These are phyloP conservation scores for Multifurca ochricompacta DNA, from an alignment of 768 basidiomycete species.

Conservation along the genomic window DNA sequence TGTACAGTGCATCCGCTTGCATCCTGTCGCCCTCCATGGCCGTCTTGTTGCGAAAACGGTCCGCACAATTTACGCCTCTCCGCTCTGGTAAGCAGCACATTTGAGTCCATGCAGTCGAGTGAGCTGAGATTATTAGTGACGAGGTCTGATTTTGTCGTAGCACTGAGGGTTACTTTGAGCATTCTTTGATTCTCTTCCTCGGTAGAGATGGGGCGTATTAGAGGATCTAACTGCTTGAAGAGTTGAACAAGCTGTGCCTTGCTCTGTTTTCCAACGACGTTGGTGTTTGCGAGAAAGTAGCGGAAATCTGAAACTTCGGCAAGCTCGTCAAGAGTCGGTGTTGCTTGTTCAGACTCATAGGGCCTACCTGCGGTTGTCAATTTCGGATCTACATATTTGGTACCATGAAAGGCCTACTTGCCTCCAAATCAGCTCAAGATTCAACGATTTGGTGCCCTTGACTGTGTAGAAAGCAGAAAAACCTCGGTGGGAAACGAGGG, in stretches of 20 bases:
- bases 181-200: constrained; percentile 5
- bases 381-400: not conserved
- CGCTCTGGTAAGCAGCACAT: constrained; percentile 8
- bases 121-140: not conserved
- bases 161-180: not conserved
- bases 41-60: not conserved
- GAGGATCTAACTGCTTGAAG: not conserved
- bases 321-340: constrained; percentile 12
- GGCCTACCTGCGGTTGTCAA: constrained; percentile 2
- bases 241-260: not conserved
- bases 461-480: not conserved
- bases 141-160: not conserved
- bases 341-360: constrained; percentile 4
- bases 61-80: not conserved
- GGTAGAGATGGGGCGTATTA: not conserved
- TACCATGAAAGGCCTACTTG: not conserved
- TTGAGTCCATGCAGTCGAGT: not conserved
- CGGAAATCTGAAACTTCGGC: constrained; percentile 3
- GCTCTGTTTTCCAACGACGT: not conserved
- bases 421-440: constrained; percentile 19
- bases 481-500: not conserved
- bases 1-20: not conserved
- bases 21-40: not conserved
- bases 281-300: not conserved
- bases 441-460: constrained; percentile 16